Evolutionary conservation across 306 rosid species (phyloP).

Genomic region (Macrotyloma uniflorum): DNA sequence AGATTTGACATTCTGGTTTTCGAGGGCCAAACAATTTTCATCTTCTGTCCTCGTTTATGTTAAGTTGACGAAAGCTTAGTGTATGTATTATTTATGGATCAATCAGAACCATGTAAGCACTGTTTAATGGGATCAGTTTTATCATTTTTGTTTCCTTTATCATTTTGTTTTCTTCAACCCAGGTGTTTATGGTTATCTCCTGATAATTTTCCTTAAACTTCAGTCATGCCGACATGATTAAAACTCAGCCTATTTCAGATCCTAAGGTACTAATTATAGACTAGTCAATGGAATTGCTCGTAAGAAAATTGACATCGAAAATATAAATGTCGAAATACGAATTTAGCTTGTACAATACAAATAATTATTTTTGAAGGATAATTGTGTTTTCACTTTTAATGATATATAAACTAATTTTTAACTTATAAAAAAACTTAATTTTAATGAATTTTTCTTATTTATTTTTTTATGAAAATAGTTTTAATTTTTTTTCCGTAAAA

Average conservation of each 20-base stretch:
- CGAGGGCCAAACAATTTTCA: slow-evolving; percentile 5
- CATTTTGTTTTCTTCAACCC: neutral
- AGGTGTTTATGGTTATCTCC: neutral
- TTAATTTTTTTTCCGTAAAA: too few species aligned
- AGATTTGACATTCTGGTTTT: slow-evolving; percentile 21
- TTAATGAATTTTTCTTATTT: too few species aligned
- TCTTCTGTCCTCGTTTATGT: neutral
- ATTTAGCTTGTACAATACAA: neutral
- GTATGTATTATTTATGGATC: slow-evolving; percentile 10
- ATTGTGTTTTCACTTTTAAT: too few species aligned
- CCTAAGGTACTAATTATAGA: neutral
- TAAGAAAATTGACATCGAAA: neutral
- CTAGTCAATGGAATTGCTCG: neutral
- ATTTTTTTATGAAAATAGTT: too few species aligned
- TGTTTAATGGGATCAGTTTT: neutral
- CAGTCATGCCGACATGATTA: neutral
- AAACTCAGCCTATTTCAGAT: neutral
- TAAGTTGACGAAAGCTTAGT: slow-evolving; percentile 6
- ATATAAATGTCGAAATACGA: neutral
- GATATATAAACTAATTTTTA: too few species aligned
- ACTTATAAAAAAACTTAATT: too few species aligned
- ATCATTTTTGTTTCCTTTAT: neutral
- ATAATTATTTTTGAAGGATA: neutral
- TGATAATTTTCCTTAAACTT: neutral
- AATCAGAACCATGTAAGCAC: neutral